Evolutionary conservation across 208 protist genomes (phyloP).

Genomic region (Leishmania mexicana): DNA sequence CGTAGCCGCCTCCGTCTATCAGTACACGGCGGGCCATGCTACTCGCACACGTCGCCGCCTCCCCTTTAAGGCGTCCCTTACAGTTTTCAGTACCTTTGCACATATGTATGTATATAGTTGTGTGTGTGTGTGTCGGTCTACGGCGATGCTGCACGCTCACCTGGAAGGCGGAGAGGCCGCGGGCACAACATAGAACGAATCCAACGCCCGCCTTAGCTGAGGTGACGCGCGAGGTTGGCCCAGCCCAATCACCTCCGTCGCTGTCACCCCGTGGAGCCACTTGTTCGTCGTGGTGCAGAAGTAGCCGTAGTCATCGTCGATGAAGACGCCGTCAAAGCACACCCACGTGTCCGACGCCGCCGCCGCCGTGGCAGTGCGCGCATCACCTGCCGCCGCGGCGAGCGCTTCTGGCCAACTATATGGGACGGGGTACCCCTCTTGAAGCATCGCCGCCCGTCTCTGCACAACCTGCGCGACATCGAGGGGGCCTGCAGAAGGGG

Average conservation of each 20-base stretch:
- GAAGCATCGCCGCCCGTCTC: constrained; percentile 52
- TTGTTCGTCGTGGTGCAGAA: constrained; percentile 86
- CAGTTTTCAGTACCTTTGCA: neutral
- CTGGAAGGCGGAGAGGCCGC: neutral
- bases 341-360: constrained; percentile 37
- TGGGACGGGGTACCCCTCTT: constrained; percentile 55
- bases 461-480: constrained; percentile 36
- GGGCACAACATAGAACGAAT: constrained; percentile 43
- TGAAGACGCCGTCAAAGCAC: constrained; percentile 84
- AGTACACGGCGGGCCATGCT: neutral
- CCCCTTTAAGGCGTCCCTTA: neutral
- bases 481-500: neutral
- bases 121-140: neutral
- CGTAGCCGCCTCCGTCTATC: too few species aligned
- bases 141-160: neutral
- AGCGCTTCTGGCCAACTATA: constrained; percentile 71
- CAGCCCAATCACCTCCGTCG: constrained; percentile 86
- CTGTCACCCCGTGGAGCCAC: constrained; percentile 75
- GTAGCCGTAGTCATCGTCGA: constrained; percentile 76
- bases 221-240: constrained; percentile 39
- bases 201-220: constrained; percentile 37
- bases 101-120: neutral
- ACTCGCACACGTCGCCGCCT: neutral
- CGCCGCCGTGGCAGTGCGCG: constrained; percentile 12
- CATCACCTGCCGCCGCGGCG: constrained; percentile 44